Evolutionary conservation across 2,329 filamentous ascomycete genomes (phyloP).

Genomic region (Claviceps paspali): DNA sequence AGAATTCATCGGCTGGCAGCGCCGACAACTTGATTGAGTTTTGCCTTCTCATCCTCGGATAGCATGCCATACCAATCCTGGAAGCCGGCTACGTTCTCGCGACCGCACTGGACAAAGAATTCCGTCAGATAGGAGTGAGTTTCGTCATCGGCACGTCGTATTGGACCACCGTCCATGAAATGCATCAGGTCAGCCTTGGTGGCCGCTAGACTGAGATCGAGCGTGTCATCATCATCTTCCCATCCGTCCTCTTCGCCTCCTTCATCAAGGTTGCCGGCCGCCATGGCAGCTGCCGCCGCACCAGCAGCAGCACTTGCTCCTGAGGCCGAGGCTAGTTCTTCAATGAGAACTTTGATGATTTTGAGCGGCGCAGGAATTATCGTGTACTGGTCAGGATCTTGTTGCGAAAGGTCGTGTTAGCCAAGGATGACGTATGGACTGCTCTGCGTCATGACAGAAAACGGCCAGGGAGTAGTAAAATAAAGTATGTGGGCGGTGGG

Average conservation of each 20-base stretch:
- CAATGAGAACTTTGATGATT: constrained; percentile 88
- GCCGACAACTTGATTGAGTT: constrained; percentile 36
- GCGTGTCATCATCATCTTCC: constrained; percentile 67
- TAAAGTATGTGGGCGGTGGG: too few relatives aligned
- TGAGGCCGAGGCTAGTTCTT: constrained; percentile 73
- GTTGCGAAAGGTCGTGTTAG: background rate
- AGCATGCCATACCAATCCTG: constrained; percentile 41
- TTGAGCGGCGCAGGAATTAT: constrained; percentile 79
- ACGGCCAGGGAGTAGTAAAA: too few relatives aligned
- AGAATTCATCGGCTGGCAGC: background rate
- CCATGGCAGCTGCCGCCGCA: constrained; percentile 46
- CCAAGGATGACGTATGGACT: too few relatives aligned
- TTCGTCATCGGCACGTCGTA: constrained; percentile 70
- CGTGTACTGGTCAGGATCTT: constrained; percentile 80
- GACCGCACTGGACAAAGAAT: constrained; percentile 54
- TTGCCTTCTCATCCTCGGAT: constrained; percentile 39
- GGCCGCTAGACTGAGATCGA: constrained; percentile 59
- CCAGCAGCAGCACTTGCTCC: constrained; percentile 46
- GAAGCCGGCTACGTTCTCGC: constrained; percentile 41
- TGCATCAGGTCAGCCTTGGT: constrained; percentile 70
- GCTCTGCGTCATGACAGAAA: too few relatives aligned
- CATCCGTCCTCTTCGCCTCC: constrained; percentile 70
- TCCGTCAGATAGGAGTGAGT: constrained; percentile 71
- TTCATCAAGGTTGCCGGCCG: constrained; percentile 39
- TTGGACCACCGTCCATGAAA: constrained; percentile 43